Evolutionary conservation across 1,284 basidiomycete species (phyloP).

Genomic region (Rhodotorula mucilaginosa): DNA sequence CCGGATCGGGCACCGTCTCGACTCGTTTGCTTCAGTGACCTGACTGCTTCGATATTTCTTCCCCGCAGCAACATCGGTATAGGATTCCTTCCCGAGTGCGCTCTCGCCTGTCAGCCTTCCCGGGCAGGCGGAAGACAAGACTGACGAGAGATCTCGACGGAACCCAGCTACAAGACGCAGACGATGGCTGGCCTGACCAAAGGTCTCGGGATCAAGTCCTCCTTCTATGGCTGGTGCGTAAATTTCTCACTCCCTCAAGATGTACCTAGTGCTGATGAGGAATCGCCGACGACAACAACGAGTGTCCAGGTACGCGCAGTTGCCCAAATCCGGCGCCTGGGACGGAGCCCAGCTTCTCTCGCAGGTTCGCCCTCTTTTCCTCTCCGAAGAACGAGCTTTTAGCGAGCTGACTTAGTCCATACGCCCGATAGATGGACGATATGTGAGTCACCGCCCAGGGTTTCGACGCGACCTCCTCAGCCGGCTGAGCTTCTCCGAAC

Average conservation of each 20-base stretch:
- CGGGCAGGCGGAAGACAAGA: no score
- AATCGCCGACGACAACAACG: no score
- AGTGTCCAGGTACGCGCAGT: conserved; percentile 13
- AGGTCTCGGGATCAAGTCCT: conserved; percentile 17
- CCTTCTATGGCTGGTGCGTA: conserved; percentile 24
- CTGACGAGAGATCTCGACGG: no score
- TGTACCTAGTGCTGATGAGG: no score
- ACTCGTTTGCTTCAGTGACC: no score
- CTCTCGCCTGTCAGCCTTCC: not conserved
- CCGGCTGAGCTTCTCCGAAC: not conserved
- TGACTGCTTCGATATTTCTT: no score
- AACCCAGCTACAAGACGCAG: conserved; percentile 15
- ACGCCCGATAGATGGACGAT: conserved; percentile 18
- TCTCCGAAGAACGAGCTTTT: no score
- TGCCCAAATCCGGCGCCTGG: conserved; percentile 26
- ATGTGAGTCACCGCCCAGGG: not conserved
- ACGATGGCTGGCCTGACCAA: conserved; percentile 20
- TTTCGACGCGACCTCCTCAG: no score
- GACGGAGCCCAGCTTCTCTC: conserved; percentile 20
- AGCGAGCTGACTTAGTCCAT: no score
- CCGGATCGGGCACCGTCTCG: no score
- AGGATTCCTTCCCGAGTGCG: conserved; percentile 29
- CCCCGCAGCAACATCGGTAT: conserved; percentile 20
- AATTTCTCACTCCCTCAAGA: no score
- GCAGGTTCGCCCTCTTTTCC: not conserved